These are phyloP conservation scores for Pseudotulostoma volvatum DNA, from an alignment of 495 filamentous ascomycete species.

Conservation along the genomic window DNA sequence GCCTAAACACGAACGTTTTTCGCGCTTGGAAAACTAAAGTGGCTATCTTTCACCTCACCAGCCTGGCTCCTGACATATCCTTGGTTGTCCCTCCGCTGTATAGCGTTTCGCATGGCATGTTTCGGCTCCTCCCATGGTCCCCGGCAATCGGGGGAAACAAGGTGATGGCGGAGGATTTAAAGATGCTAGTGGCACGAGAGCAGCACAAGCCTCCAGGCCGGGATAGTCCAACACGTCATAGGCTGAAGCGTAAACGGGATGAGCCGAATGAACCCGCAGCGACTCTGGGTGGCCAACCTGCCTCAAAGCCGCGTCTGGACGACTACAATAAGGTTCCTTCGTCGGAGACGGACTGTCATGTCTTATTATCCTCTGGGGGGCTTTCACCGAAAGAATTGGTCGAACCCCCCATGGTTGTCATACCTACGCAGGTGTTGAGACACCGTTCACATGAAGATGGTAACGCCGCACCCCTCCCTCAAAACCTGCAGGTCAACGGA, in stretches of 20 bases:
- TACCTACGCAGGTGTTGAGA: not conserved
- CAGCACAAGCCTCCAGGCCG: conserved; percentile 22
- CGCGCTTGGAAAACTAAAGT: too few relatives aligned
- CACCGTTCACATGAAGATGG: conserved; percentile 1
- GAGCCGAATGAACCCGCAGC: conserved; percentile 16
- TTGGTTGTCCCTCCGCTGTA: too few relatives aligned
- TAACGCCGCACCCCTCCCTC: conserved; percentile 6
- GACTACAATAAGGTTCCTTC: conserved; percentile 8
- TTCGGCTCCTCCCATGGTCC: conserved; percentile 38
- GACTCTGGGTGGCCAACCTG: conserved; percentile 15
- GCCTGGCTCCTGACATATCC: too few relatives aligned
- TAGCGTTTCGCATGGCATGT: conserved; percentile 39
- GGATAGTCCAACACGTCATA: conserved; percentile 25
- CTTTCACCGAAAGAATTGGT: conserved; percentile 3
- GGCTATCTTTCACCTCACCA: too few relatives aligned
- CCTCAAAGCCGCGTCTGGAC: conserved; percentile 19
- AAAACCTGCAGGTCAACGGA: conserved; percentile 7
- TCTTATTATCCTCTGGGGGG: conserved; percentile 5
- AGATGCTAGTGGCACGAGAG: conserved; percentile 23
- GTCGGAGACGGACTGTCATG: conserved; percentile 4
- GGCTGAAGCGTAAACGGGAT: conserved; percentile 40
- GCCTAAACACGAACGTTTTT: too few relatives aligned
- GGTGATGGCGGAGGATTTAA: conserved; percentile 31
- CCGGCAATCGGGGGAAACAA: conserved; percentile 39
- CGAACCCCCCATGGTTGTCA: not conserved